Evolutionary conservation across 805 yeast species (phyloP).

Genomic region (Kodamaea sagamina): DNA sequence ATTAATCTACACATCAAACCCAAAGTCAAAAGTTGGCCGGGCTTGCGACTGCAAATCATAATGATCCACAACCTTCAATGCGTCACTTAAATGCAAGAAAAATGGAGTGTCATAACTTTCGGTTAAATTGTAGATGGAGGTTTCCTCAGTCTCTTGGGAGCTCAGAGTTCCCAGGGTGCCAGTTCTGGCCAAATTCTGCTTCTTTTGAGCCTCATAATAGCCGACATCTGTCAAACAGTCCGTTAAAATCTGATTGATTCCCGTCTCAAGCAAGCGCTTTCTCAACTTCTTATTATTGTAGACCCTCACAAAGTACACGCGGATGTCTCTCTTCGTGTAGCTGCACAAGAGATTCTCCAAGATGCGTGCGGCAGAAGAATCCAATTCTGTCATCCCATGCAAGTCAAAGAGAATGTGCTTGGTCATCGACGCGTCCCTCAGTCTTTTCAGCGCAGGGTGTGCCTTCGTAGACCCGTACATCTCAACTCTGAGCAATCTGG

Average conservation of each 20-base stretch:
- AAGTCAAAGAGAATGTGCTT: slow-evolving; percentile 43
- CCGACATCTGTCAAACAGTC: slow-evolving; percentile 27
- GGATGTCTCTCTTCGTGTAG: slow-evolving; percentile 34
- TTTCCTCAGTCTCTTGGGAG: slow-evolving; percentile 15
- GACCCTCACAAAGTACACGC: slow-evolving; percentile 40
- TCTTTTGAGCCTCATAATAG: slow-evolving; percentile 25
- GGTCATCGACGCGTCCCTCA: slow-evolving; percentile 40
- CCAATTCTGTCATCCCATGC: slow-evolving; percentile 44
- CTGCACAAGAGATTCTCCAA: slow-evolving; percentile 29
- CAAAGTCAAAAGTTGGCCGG: slow-evolving; percentile 1
- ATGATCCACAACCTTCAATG: slow-evolving; percentile 39
- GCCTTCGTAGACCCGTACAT: slow-evolving; percentile 46
- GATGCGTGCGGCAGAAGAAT: slow-evolving; percentile 45
- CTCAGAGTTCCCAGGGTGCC: slow-evolving; percentile 7
- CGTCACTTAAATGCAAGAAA: slow-evolving; percentile 41
- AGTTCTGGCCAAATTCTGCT: slow-evolving; percentile 1
- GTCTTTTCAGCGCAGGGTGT: slow-evolving; percentile 43
- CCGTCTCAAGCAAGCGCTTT: slow-evolving; percentile 30
- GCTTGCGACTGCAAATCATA: slow-evolving; percentile 24
- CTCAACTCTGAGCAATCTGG: slow-evolving; percentile 42
- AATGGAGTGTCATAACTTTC: slow-evolving; percentile 33
- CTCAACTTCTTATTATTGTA: slow-evolving; percentile 27
- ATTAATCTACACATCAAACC: slow-evolving; percentile 6
- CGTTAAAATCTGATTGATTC: slow-evolving; percentile 28
- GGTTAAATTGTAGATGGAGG: slow-evolving; percentile 23